Evolutionary conservation across 2,329 filamentous ascomycete genomes (phyloP).

Genomic region (Colletotrichum incanum): DNA sequence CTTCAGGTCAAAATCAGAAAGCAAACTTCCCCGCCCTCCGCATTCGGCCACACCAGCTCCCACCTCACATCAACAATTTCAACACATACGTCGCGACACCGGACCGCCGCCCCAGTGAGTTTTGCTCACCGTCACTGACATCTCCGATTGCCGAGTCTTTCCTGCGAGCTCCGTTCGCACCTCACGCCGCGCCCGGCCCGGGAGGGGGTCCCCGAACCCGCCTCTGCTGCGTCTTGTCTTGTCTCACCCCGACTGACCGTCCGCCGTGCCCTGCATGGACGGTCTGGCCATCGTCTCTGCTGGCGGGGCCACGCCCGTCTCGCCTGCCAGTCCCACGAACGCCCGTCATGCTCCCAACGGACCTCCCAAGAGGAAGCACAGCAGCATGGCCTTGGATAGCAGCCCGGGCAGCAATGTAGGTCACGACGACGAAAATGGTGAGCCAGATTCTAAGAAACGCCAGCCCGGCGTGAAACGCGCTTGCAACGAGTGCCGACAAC

Average conservation of each 20-base stretch:
- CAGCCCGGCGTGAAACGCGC: slow-evolving; percentile 83
- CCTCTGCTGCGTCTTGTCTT: slow-evolving; percentile 40
- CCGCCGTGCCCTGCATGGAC: slow-evolving; percentile 60
- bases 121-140: slow-evolving; percentile 38
- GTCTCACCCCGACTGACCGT: slow-evolving; percentile 39
- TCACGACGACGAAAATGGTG: slow-evolving; percentile 70
- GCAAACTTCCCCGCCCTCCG: slow-evolving; percentile 44
- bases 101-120: slow-evolving; percentile 43
- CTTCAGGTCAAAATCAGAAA: slow-evolving; percentile 42
- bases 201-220: slow-evolving; percentile 44
- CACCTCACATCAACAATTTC: slow-evolving; percentile 39
- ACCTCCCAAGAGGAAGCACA: slow-evolving; percentile 71
- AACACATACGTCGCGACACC: slow-evolving; percentile 44
- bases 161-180: slow-evolving; percentile 36
- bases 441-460: slow-evolving; percentile 71
- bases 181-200: slow-evolving; percentile 38
- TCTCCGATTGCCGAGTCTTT: slow-evolving; percentile 35
- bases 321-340: slow-evolving; percentile 71
- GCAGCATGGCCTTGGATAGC: slow-evolving; percentile 70
- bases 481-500: slow-evolving; percentile 88
- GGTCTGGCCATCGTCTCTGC: slow-evolving; percentile 61
- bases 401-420: slow-evolving; percentile 73
- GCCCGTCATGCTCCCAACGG: slow-evolving; percentile 65
- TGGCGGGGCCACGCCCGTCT: slow-evolving; percentile 65
- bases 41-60: slow-evolving; percentile 43